These are phyloP conservation scores for Parmelia sp. DNA, from an alignment of 495 filamentous ascomycete genomes.

Conservation along the genomic window DNA sequence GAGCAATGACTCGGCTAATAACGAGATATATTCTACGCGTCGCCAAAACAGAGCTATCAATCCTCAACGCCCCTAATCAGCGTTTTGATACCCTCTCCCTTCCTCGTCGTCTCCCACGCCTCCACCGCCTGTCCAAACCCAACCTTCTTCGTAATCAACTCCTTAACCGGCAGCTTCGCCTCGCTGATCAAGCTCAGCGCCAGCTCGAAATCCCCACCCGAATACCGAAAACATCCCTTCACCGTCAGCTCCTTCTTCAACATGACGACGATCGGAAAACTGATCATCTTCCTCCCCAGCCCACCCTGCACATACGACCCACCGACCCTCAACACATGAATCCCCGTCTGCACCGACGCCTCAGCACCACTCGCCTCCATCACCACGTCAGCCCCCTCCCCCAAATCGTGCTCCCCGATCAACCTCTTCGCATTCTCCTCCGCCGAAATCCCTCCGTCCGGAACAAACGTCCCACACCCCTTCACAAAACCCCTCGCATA, in stretches of 20 bases:
- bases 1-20: too few relatives aligned
- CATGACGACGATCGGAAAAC: slow-evolving; percentile 74
- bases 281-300: slow-evolving; percentile 67
- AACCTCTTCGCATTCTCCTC: slow-evolving; percentile 51
- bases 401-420: slow-evolving; percentile 44
- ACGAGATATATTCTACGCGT: too few relatives aligned
- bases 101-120: slow-evolving; percentile 68
- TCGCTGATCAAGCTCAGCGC: slow-evolving; percentile 59
- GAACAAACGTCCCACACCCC: slow-evolving; percentile 54
- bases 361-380: slow-evolving; percentile 79
- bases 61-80: slow-evolving; percentile 55
- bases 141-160: slow-evolving; percentile 60
- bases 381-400: slow-evolving; percentile 61
- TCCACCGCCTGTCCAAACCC: slow-evolving; percentile 63
- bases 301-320: slow-evolving; percentile 80
- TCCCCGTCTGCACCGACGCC: slow-evolving; percentile 62
- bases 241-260: slow-evolving; percentile 72
- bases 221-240: slow-evolving; percentile 75
- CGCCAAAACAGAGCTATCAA: too few relatives aligned
- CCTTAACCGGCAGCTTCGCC: slow-evolving; percentile 63
- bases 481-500: slow-evolving; percentile 62
- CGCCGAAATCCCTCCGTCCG: slow-evolving; percentile 43
- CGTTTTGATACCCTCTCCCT: slow-evolving; percentile 68
- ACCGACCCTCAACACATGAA: slow-evolving; percentile 62
- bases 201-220: slow-evolving; percentile 63